Conservation (phyloP, 164 flowering plant species). For the Cinnamomum micranthum region DNA sequence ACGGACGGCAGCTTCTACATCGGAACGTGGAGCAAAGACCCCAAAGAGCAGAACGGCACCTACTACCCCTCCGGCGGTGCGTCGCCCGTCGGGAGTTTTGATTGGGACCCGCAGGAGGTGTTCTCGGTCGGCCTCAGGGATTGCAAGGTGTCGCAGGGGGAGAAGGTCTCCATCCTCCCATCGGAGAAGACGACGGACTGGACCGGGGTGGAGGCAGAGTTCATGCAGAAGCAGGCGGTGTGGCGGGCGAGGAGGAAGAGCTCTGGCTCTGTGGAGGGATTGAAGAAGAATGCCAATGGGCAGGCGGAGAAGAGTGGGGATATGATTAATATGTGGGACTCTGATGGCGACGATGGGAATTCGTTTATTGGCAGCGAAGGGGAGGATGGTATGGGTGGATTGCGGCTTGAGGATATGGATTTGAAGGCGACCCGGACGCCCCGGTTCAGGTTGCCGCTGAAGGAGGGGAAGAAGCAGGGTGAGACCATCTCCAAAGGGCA, state of each 20-base stretch:
- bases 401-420: background rate
- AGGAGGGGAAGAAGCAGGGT: constrained; percentile 54
- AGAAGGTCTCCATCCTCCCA: constrained; percentile 65
- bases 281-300: constrained; percentile 25
- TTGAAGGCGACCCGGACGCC: background rate
- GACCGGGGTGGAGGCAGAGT: constrained; percentile 12
- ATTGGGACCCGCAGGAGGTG: constrained; percentile 75
- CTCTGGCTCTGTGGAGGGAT: constrained; percentile 47
- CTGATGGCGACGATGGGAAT: constrained; percentile 28
- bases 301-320: constrained; percentile 35
- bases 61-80: constrained; percentile 46
- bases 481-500: constrained; percentile 43
- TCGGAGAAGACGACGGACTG: constrained; percentile 55
- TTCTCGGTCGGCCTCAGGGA: constrained; percentile 42
- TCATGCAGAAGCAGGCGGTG: constrained; percentile 1
- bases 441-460: constrained; percentile 10
- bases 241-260: constrained; percentile 46
- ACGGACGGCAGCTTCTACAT: constrained; percentile 62
- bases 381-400: constrained; percentile 20
- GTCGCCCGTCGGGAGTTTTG: constrained; percentile 18
- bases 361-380: constrained; percentile 4
- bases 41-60: constrained; percentile 55
- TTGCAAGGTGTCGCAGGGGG: constrained; percentile 49
- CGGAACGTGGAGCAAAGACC: constrained; percentile 66
- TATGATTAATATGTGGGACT: constrained; percentile 41